phyloP scores from a whole-genome alignment of 768 basidiomycete genomes.

The Chalciporus piperatus region DNA sequence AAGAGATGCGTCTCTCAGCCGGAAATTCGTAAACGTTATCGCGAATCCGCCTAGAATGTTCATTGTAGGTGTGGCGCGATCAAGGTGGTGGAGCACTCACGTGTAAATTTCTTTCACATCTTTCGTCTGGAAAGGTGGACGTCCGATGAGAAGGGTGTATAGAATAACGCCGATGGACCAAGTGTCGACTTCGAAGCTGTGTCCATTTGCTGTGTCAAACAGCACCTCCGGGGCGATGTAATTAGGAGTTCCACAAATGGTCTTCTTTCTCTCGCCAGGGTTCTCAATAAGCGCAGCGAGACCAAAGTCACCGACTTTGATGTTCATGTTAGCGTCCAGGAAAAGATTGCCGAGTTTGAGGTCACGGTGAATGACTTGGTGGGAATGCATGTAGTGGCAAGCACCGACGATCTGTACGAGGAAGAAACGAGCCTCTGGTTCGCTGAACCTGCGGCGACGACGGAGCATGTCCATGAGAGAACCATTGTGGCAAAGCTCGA shows the following conservation, averaged over 20 bases:
- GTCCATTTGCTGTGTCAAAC: slow-evolving; percentile 93
- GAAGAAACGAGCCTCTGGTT: slow-evolving; percentile 90
- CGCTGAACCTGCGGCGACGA: slow-evolving; percentile 80
- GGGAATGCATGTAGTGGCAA: slow-evolving; percentile 95
- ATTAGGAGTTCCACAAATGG: slow-evolving; percentile 97
- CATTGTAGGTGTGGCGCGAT: not conserved
- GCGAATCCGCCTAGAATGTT: slow-evolving; percentile 69
- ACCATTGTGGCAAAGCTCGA: slow-evolving; percentile 89
- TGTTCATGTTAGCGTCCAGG: slow-evolving; percentile 87
- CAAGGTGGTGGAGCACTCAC: slow-evolving; percentile 39
- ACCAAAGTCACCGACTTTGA: slow-evolving; percentile 97
- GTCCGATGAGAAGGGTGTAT: slow-evolving; percentile 90
- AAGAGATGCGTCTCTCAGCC: slow-evolving; percentile 64
- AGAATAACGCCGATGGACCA: slow-evolving; percentile 98
- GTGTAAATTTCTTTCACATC: slow-evolving; percentile 97
- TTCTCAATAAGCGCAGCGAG: slow-evolving; percentile 95
- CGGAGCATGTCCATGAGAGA: slow-evolving; percentile 91
- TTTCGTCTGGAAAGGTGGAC: slow-evolving; percentile 98
- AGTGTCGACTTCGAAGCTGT: slow-evolving; percentile 97
- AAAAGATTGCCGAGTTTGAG: slow-evolving; percentile 96
- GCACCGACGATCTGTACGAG: slow-evolving; percentile 94
- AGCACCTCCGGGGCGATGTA: slow-evolving; percentile 98
- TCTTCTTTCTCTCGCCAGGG: slow-evolving; percentile 97
- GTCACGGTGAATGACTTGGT: slow-evolving; percentile 97
- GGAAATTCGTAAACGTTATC: slow-evolving; percentile 95